phyloP scores from a whole-genome alignment of 108 stramenopile species.

The Conticribra guillardii region DNA sequence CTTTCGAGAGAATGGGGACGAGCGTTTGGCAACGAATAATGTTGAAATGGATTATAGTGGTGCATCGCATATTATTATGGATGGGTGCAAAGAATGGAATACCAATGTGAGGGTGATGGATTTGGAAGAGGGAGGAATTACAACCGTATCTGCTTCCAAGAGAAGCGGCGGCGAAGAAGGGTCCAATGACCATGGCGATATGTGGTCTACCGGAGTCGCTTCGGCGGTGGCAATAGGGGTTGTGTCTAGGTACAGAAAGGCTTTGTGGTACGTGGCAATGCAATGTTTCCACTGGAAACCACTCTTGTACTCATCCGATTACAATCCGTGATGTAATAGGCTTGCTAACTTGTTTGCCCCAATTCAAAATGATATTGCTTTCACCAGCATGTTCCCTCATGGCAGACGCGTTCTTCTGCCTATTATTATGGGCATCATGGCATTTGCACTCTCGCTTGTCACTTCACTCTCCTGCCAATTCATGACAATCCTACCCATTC shows the following conservation, averaged over 20 bases:
- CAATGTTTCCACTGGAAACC: too few species aligned
- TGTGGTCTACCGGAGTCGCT: slow-evolving; percentile 39
- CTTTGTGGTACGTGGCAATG: slow-evolving; percentile 10
- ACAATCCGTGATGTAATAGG: too few species aligned
- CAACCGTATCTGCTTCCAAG: not conserved
- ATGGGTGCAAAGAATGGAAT: not conserved
- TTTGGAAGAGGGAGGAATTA: not conserved
- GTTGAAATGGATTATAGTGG: not conserved
- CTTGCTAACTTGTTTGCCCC: too few species aligned
- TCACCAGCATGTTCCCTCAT: slow-evolving; percentile 43
- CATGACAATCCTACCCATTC: slow-evolving; percentile 30
- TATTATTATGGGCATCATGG: slow-evolving; percentile 23
- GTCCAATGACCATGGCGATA: slow-evolving; percentile 6
- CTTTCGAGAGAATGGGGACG: too few species aligned
- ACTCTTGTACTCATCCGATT: too few species aligned
- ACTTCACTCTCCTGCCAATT: slow-evolving; percentile 30
- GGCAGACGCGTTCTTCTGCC: slow-evolving; percentile 32
- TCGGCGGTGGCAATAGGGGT: slow-evolving; percentile 35
- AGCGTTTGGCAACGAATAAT: too few species aligned
- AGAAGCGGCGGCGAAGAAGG: too few species aligned
- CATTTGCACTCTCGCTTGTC: slow-evolving; percentile 20
- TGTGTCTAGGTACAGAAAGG: slow-evolving; percentile 33
- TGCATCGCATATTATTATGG: not conserved
- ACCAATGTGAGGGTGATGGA: not conserved
- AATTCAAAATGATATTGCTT: too few species aligned